phyloP scores from a whole-genome alignment of 306 rosid genomes.

The Medicago arabica region DNA sequence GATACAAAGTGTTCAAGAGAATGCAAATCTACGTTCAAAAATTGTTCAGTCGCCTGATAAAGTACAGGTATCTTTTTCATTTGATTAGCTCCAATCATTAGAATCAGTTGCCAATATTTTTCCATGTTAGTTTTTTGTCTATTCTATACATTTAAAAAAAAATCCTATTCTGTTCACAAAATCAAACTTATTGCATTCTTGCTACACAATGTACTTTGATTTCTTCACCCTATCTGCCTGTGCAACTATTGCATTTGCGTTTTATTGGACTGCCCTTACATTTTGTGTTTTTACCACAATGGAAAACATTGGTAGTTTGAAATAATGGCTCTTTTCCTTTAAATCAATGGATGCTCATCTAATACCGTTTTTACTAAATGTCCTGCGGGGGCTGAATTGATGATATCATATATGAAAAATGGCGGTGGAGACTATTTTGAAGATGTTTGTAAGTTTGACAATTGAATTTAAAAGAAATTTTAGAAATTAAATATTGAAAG shows the following conservation, averaged over 20 bases:
- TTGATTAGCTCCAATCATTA: background rate
- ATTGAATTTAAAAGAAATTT: background rate
- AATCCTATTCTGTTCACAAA: background rate
- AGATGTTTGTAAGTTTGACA: slow-evolving; percentile 4
- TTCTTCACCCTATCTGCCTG: no score
- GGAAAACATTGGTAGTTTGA: background rate
- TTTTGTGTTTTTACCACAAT: background rate
- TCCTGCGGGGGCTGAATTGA: background rate
- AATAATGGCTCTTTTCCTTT: slow-evolving; percentile 11
- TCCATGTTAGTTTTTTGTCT: background rate
- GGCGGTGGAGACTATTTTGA: background rate
- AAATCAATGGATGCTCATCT: background rate
- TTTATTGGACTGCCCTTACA: no score
- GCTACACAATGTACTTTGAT: background rate
- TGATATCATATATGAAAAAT: background rate
- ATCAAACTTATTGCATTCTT: slow-evolving; percentile 8
- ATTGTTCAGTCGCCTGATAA: slow-evolving; percentile 91
- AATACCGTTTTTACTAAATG: background rate
- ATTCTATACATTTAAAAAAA: background rate
- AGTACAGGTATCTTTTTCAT: slow-evolving; percentile 64
- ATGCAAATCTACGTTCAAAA: slow-evolving; percentile 76
- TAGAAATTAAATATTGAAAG: background rate
- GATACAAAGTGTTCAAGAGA: slow-evolving; percentile 78
- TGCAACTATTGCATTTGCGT: no score
- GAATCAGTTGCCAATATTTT: background rate